phyloP scores from a whole-genome alignment of 2,329 filamentous ascomycete species.

The Hypomyces rosellus region DNA sequence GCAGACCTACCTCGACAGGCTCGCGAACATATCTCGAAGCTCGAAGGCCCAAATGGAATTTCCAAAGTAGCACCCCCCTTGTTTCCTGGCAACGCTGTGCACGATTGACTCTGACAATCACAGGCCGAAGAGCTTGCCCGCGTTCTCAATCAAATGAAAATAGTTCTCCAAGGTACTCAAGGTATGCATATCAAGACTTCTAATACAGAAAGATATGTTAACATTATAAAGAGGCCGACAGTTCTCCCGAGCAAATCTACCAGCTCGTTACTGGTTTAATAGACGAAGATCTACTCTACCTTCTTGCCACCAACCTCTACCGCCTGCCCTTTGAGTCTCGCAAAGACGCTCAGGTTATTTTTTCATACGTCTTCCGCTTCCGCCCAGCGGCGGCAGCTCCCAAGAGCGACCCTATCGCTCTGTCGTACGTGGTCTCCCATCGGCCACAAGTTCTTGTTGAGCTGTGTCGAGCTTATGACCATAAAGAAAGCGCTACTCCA shows the following conservation, averaged over 20 bases:
- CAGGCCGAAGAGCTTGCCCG: slow-evolving; percentile 84
- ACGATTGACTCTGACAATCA: slow-evolving; percentile 8
- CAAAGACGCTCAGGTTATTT: slow-evolving; percentile 92
- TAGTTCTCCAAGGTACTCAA: slow-evolving; percentile 86
- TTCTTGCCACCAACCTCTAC: slow-evolving; percentile 76
- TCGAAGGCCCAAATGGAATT: slow-evolving; percentile 42
- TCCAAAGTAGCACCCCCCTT: slow-evolving; percentile 35
- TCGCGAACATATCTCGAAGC: slow-evolving; percentile 45
- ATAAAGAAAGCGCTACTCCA: slow-evolving; percentile 84
- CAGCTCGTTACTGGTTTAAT: slow-evolving; percentile 79
- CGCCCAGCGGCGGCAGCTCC: slow-evolving; percentile 62
- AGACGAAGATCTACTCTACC: slow-evolving; percentile 80
- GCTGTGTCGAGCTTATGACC: slow-evolving; percentile 81
- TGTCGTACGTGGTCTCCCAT: slow-evolving; percentile 82
- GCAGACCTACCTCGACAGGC: slow-evolving; percentile 51
- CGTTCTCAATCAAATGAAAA: slow-evolving; percentile 84
- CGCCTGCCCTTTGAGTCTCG: slow-evolving; percentile 90
- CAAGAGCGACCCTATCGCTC: slow-evolving; percentile 70
- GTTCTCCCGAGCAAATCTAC: slow-evolving; percentile 79
- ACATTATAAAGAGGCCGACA: slow-evolving; percentile 63
- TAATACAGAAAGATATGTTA: slow-evolving; percentile 4
- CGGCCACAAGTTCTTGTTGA: slow-evolving; percentile 82
- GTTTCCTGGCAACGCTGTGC: neutral
- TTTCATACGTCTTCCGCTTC: slow-evolving; percentile 91
- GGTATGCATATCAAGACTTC: slow-evolving; percentile 45